phyloP scores from a whole-genome alignment of 1,284 basidiomycete species.

The Cryptococcus sp. region DNA sequence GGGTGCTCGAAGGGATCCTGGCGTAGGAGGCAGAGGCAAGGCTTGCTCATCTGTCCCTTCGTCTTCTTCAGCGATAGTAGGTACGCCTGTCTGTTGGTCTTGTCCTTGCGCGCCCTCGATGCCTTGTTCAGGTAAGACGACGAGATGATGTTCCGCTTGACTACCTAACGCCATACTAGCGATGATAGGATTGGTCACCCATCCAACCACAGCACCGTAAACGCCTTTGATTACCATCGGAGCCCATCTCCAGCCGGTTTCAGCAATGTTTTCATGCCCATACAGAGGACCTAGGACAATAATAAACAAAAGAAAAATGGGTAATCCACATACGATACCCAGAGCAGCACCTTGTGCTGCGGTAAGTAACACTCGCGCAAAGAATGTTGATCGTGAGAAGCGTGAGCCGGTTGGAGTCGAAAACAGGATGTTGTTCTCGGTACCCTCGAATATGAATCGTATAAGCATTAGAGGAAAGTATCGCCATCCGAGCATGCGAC shows the following conservation, averaged over 20 bases:
- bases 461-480: conserved; percentile 50
- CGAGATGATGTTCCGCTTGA: conserved; percentile 51
- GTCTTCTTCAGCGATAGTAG: conserved; percentile 17
- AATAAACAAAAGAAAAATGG: conserved; percentile 49
- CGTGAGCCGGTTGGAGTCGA: conserved; percentile 9
- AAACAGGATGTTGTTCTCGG: conserved; percentile 51
- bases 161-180: conserved; percentile 50
- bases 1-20: neutral
- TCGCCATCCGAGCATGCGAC: neutral
- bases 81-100: neutral
- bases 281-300: conserved; percentile 53
- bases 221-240: conserved; percentile 52
- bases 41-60: conserved; percentile 23
- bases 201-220: conserved; percentile 49
- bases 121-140: conserved; percentile 32
- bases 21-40: conserved; percentile 5
- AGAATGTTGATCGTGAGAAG: conserved; percentile 15
- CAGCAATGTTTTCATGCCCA: conserved; percentile 38
- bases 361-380: conserved; percentile 33
- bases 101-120: conserved; percentile 1
- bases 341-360: conserved; percentile 48
- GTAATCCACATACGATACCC: conserved; percentile 51
- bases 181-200: conserved; percentile 54
- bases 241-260: conserved; percentile 42
- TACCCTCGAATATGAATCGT: conserved; percentile 53